Conservation (phyloP, 805 yeast species). For the Tetrapisispora phaffii region DNA sequence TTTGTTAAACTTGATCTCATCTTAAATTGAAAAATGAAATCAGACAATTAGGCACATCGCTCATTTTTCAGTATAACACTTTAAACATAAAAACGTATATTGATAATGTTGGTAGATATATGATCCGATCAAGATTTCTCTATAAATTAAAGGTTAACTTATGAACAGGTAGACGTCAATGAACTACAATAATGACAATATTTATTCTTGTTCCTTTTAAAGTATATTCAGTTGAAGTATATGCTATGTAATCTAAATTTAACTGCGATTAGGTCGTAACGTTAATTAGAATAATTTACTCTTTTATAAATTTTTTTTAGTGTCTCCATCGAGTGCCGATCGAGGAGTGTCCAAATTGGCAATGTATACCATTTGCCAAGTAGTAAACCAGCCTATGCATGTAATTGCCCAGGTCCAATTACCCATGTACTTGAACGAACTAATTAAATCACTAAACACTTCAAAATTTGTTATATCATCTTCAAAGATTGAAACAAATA, state of each 20-base stretch:
- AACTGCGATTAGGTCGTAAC: no score
- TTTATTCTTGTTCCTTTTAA: no score
- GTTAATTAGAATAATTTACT: no score
- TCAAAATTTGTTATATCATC: constrained; percentile 30
- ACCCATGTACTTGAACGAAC: constrained; percentile 58
- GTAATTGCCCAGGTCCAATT: constrained; percentile 82
- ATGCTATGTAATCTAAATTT: no score
- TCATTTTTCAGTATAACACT: neutral
- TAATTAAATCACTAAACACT: constrained; percentile 42
- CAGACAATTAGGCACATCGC: neutral
- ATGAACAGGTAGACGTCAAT: no score
- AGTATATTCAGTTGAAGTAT: no score
- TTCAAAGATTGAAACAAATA: constrained; percentile 24
- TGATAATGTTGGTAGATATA: no score
- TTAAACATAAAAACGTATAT: neutral
- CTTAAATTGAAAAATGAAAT: neutral
- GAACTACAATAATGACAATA: no score
- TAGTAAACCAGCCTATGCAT: constrained; percentile 70
- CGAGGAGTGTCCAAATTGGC: constrained; percentile 10
- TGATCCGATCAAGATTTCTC: no score
- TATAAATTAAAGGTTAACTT: no score
- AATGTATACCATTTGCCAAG: constrained; percentile 48
- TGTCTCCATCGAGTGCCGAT: neutral
- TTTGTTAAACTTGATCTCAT: neutral
- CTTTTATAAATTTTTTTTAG: constrained; percentile 1